Base-by-base conservation (phyloP, 2,329 filamentous ascomycete genomes). In the Fusarium nelsonii region DNA sequence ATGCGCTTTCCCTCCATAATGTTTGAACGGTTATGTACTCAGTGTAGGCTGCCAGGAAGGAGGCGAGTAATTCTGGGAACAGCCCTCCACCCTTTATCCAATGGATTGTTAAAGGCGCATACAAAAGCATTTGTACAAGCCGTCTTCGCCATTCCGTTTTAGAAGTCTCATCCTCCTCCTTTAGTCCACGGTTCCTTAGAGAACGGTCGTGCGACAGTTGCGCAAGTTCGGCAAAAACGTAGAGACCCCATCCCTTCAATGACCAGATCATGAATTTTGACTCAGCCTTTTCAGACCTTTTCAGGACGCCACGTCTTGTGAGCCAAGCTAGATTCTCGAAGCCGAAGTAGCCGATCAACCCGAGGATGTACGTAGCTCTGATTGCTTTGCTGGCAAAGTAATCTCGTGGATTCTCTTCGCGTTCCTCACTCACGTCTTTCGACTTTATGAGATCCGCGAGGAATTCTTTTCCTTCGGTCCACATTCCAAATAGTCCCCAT, bases 311-410 rank as follows among this genome's bases (percentile, higher is more conserved):
- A 1, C 59, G 59, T 28, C 48, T 58, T 4, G 59, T 46, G 0
- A 70, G 40, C 63, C 68, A 70, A 0, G 59, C 64, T 0, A 53
- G n/a, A 0, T 70, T 70, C 12, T 70, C 68, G 0, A 54, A 20
- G 6, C 44, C 26, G 16, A 51, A 61, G 28, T 65, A 70, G 1
- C 51, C 44, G 6, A 71, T 10, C 1, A 70, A n/a, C 0, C 68
- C 65, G 9, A 61, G 1, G 3, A 71, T 41, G 6, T 62, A 67
- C 0, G 68, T 62, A 7, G 44, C 49, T 28, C 4, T 40, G 3
- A 69, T 69, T 1, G 26, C 11, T 16, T 41, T 52, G 4, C 51
- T 41, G 6, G 34, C 11, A 0, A 50, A 1, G 1, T 26, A 63
- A 3, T 23, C 37, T 16, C 28, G 23, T 2, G 16, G 34, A 8